Evolutionary conservation across 2,329 filamentous ascomycete genomes (phyloP).

Genomic region (Aphanocladium album): DNA sequence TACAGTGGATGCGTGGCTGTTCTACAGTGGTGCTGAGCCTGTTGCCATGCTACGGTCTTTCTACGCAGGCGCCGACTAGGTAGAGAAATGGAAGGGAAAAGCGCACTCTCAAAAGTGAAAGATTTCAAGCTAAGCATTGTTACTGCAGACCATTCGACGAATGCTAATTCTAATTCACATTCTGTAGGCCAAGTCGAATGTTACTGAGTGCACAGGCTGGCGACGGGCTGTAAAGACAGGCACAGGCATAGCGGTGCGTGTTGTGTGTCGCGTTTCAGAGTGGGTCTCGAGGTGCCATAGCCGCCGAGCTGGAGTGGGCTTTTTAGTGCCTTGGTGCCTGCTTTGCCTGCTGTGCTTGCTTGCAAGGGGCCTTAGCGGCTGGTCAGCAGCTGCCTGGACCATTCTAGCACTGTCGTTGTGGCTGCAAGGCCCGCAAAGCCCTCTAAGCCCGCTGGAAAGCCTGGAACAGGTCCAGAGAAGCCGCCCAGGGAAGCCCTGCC

Average conservation of each 20-base stretch:
- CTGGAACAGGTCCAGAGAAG: too few species aligned
- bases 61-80: too few species aligned
- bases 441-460: not conserved
- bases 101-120: too few species aligned
- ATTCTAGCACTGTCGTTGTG: constrained; percentile 1
- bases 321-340: not conserved
- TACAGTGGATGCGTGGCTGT: not conserved
- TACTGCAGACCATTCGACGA: too few species aligned
- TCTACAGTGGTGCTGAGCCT: not conserved
- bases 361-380: not conserved
- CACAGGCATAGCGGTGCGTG: not conserved
- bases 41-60: too few species aligned
- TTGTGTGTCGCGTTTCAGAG: constrained; percentile 7
- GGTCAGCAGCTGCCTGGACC: not conserved
- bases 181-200: not conserved
- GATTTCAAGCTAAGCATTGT: too few species aligned
- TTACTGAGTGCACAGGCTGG: too few species aligned
- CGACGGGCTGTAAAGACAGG: too few species aligned
- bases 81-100: too few species aligned
- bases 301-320: constrained; percentile 7
- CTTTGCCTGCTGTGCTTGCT: not conserved
- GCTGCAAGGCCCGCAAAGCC: not conserved
- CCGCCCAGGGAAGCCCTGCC: too few species aligned
- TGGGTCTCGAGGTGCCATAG: constrained; percentile 7
- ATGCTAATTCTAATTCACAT: too few species aligned